A percentile compares a stretch with the other conserved stretches of the same genome.
These are phyloP conservation scores for Dovyalis caffra DNA, from an alignment of 345 rosid species.

Conservation along the genomic window DNA sequence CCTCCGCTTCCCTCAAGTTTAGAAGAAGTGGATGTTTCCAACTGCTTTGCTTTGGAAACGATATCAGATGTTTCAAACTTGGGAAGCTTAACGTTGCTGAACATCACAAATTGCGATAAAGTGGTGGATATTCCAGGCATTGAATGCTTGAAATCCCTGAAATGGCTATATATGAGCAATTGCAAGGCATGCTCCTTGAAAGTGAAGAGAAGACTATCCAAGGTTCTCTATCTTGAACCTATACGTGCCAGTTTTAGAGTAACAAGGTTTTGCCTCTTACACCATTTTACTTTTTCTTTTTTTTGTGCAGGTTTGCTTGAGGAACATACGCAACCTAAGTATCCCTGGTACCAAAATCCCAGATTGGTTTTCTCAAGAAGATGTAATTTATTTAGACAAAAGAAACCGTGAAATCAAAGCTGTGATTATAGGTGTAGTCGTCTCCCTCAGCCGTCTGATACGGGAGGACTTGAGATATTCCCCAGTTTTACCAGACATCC, in stretches of 20 bases:
- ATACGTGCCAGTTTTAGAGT: too few species aligned
- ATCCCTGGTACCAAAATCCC: slow-evolving; percentile 61
- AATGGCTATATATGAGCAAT: slow-evolving; percentile 37
- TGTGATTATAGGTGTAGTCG: slow-evolving; percentile 46
- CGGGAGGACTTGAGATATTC: slow-evolving; percentile 27
- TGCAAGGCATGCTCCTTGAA: too few species aligned
- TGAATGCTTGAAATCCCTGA: slow-evolving; percentile 38
- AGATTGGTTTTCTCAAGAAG: slow-evolving; percentile 46
- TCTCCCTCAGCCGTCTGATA: slow-evolving; percentile 36
- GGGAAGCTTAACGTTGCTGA: slow-evolving; percentile 19
- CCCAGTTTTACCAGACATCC: slow-evolving; percentile 38
- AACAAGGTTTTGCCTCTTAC: too few species aligned
- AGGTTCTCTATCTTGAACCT: too few species aligned
- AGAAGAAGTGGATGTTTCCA: slow-evolving; percentile 28
- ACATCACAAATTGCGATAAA: slow-evolving; percentile 44
- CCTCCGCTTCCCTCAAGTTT: too few species aligned
- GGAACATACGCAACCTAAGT: slow-evolving; percentile 38
- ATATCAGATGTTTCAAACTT: slow-evolving; percentile 36
- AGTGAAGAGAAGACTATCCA: too few species aligned
- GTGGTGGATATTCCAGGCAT: slow-evolving; percentile 46
- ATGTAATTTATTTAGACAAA: slow-evolving; percentile 30
- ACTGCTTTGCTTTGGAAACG: slow-evolving; percentile 40
- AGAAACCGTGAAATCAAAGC: too few species aligned
- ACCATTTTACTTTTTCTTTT: too few species aligned
- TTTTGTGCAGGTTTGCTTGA: slow-evolving; percentile 41